Conservation (phyloP, 352 stramenopile species). For the Phytophthora aleatoria region DNA sequence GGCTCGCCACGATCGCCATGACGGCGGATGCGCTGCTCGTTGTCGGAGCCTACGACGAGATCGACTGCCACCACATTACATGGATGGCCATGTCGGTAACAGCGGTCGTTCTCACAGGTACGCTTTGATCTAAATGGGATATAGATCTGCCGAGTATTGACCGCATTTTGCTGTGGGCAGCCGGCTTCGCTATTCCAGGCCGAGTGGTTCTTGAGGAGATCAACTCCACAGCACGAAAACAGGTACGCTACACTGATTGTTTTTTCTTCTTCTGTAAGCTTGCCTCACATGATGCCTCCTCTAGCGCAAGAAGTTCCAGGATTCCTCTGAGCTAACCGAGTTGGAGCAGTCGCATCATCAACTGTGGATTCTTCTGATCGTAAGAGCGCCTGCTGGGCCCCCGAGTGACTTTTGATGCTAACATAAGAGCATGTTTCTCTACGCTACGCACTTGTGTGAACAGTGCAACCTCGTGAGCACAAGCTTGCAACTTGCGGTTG, state of each 20-base stretch:
- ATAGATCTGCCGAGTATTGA: background rate
- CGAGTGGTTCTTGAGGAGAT: slow-evolving; percentile 69
- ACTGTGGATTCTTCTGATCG: slow-evolving; percentile 68
- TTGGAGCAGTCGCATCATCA: slow-evolving; percentile 74
- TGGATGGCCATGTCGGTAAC: slow-evolving; percentile 76
- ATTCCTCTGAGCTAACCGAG: slow-evolving; percentile 44
- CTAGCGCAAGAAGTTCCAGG: slow-evolving; percentile 46
- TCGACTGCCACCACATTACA: slow-evolving; percentile 73
- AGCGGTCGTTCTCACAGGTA: slow-evolving; percentile 63
- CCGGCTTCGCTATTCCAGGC: slow-evolving; percentile 64
- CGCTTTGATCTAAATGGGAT: background rate
- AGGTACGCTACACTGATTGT: slow-evolving; percentile 36
- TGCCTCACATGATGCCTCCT: background rate
- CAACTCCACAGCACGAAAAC: slow-evolving; percentile 48
- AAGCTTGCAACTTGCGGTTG: slow-evolving; percentile 57
- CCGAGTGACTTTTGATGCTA: slow-evolving; percentile 5
- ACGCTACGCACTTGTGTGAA: background rate
- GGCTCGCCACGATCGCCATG: slow-evolving; percentile 56
- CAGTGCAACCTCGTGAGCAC: slow-evolving; percentile 74
- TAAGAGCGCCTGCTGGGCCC: slow-evolving; percentile 27
- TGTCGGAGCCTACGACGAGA: slow-evolving; percentile 45
- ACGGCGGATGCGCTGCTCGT: slow-evolving; percentile 56
- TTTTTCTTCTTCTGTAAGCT: background rate
- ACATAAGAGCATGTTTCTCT: background rate
- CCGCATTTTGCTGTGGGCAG: slow-evolving; percentile 25